Evolutionary conservation across 2,329 filamentous ascomycete species (phyloP).

Genomic region (Fonsecaea pedrosoi): DNA sequence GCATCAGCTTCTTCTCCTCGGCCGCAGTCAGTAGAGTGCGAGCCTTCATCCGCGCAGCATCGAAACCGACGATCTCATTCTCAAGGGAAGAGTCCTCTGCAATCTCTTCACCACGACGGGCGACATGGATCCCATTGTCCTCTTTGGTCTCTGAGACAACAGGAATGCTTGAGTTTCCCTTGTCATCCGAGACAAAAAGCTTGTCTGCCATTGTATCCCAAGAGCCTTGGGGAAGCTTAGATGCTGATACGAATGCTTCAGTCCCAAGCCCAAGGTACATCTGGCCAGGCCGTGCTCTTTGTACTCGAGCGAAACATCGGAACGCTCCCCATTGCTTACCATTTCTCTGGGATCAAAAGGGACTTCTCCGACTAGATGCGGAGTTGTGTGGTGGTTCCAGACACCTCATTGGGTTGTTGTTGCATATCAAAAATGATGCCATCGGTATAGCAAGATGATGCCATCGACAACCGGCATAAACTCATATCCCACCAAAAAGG

Average conservation of each 20-base stretch:
- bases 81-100: conserved; percentile 20
- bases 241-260: background rate
- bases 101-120: conserved; percentile 23
- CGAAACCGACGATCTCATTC: conserved; percentile 40
- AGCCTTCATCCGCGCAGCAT: conserved; percentile 44
- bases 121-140: conserved; percentile 8
- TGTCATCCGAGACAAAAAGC: background rate
- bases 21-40: conserved; percentile 47
- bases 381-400: conserved; percentile 5
- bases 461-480: conserved; percentile 7
- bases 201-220: conserved; percentile 14
- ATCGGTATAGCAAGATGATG: conserved; percentile 16
- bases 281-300: conserved; percentile 1
- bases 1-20: conserved; percentile 55
- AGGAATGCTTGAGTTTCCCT: background rate
- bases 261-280: background rate
- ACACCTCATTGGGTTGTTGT: conserved; percentile 16
- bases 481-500: background rate
- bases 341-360: conserved; percentile 3
- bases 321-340: conserved; percentile 3
- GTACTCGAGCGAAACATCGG: conserved; percentile 8
- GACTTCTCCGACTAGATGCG: conserved; percentile 20
- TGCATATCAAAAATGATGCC: conserved; percentile 18
- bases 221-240: conserved; percentile 12
- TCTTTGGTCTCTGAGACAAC: conserved; percentile 14